Evolutionary conservation across 306 rosid genomes (phyloP).

Genomic region (Trifolium subterraneum): DNA sequence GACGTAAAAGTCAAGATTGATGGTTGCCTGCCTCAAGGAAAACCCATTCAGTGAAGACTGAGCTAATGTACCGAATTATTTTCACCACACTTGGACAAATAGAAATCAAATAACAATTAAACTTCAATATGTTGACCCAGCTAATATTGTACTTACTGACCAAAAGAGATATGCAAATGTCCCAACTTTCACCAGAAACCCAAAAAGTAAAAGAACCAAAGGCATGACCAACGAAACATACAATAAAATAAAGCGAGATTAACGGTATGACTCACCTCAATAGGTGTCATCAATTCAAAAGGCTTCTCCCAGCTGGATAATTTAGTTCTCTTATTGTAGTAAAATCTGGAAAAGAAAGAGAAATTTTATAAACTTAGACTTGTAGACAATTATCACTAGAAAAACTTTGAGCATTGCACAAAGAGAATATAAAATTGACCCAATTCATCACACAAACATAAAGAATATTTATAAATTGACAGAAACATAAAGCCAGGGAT

Average conservation of each 20-base stretch:
- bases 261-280: slow-evolving; percentile 76
- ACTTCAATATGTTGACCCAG: slow-evolving; percentile 39
- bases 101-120: slow-evolving; percentile 50
- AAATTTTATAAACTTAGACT: slow-evolving; percentile 11
- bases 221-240: slow-evolving; percentile 35
- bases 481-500: slow-evolving; percentile 18
- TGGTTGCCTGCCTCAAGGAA: slow-evolving; percentile 59
- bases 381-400: slow-evolving; percentile 13
- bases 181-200: slow-evolving; percentile 34
- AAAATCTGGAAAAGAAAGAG: slow-evolving; percentile 65
- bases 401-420: neutral
- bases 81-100: slow-evolving; percentile 49
- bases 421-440: slow-evolving; percentile 16
- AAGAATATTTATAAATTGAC: slow-evolving; percentile 7
- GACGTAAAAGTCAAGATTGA: slow-evolving; percentile 58
- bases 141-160: slow-evolving; percentile 32
- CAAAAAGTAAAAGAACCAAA: slow-evolving; percentile 35
- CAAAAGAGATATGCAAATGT: slow-evolving; percentile 38
- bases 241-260: slow-evolving; percentile 38
- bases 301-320: slow-evolving; percentile 97
- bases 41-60: slow-evolving; percentile 53
- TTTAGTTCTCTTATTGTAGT: slow-evolving; percentile 79
- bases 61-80: slow-evolving; percentile 53
- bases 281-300: slow-evolving; percentile 80
- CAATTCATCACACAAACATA: slow-evolving; percentile 16